Percentiles rank a stretch among this genome's conserved stretches.
Conservation (phyloP, 139 green algal genomes). For the Chlorella sp. region DNA sequence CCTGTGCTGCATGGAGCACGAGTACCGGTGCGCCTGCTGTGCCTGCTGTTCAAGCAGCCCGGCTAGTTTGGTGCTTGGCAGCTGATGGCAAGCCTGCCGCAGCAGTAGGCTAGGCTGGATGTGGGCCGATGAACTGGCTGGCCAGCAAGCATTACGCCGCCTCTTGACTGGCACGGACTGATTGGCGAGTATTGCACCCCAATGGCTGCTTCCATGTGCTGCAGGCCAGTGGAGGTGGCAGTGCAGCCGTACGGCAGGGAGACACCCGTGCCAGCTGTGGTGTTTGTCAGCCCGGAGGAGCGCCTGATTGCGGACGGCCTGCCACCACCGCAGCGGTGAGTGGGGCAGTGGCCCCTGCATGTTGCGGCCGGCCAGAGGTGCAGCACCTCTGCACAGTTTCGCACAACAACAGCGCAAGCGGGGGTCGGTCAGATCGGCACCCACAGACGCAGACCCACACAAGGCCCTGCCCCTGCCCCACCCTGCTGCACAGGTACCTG, state of each 20-base stretch:
- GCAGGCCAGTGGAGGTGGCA: conserved; percentile 55
- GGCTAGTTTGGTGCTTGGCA: too few relatives aligned
- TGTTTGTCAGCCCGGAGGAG: conserved; percentile 58
- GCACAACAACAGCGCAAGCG: too few relatives aligned
- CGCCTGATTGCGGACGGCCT: conserved; percentile 43
- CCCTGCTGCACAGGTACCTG: conserved; percentile 50
- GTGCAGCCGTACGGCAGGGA: conserved; percentile 34
- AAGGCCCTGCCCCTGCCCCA: not conserved
- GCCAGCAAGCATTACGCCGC: not conserved
- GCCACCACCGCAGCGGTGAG: conserved; percentile 41
- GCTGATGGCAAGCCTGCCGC: too few relatives aligned
- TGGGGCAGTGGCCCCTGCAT: not conserved
- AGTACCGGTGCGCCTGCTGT: conserved; percentile 48
- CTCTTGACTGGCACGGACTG: too few relatives aligned
- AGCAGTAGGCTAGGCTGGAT: too few relatives aligned
- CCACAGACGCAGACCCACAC: too few relatives aligned
- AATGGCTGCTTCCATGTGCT: not conserved
- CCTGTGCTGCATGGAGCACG: conserved; percentile 67
- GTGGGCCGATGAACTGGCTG: too few relatives aligned
- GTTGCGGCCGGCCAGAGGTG: too few relatives aligned
- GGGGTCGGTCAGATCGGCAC: too few relatives aligned
- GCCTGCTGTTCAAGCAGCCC: not conserved
- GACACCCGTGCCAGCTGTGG: conserved; percentile 44
- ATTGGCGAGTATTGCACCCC: too few relatives aligned
- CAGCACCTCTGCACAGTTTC: too few relatives aligned